phyloP scores from a whole-genome alignment of 495 filamentous ascomycete genomes.

The Podospora pseudocomata region DNA sequence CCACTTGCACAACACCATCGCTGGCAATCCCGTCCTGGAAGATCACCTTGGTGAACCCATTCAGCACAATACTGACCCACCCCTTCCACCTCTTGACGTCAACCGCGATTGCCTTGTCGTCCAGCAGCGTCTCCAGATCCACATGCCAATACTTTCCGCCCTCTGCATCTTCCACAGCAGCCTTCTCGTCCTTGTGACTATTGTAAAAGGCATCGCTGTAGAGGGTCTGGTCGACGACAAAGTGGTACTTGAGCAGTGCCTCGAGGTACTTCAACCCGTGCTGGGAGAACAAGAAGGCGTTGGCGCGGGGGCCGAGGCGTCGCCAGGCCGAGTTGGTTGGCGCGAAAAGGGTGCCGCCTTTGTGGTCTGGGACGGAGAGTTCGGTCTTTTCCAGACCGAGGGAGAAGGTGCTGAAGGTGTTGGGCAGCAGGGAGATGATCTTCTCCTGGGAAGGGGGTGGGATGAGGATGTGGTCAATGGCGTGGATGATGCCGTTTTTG shows the following conservation, averaged over 20 bases:
- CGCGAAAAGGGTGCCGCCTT: conserved; percentile 64
- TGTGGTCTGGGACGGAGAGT: conserved; percentile 37
- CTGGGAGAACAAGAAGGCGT: conserved; percentile 75
- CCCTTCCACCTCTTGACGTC: conserved; percentile 63
- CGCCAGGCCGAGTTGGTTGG: conserved; percentile 74
- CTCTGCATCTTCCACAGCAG: conserved; percentile 7
- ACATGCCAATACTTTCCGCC: conserved; percentile 45
- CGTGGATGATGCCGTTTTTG: conserved; percentile 79
- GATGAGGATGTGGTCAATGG: conserved; percentile 64
- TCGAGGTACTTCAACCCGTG: conserved; percentile 65
- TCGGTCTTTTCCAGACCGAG: conserved; percentile 69
- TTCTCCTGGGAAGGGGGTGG: conserved; percentile 61
- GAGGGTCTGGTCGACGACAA: conserved; percentile 68
- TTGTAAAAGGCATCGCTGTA: conserved; percentile 78
- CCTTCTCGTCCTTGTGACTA: conserved; percentile 14
- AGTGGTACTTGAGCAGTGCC: conserved; percentile 72
- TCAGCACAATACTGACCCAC: conserved; percentile 64
- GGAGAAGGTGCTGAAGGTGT: conserved; percentile 70
- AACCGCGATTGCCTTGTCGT: conserved; percentile 56
- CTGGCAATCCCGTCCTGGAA: conserved; percentile 63
- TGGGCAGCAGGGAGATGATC: conserved; percentile 64
- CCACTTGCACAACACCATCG: conserved; percentile 75
- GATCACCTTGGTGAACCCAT: conserved; percentile 58
- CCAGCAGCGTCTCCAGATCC: conserved; percentile 63
- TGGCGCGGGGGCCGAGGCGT: conserved; percentile 63